Conservation (phyloP, 352 stramenopile species). For the Pythium diclinum region DNA sequence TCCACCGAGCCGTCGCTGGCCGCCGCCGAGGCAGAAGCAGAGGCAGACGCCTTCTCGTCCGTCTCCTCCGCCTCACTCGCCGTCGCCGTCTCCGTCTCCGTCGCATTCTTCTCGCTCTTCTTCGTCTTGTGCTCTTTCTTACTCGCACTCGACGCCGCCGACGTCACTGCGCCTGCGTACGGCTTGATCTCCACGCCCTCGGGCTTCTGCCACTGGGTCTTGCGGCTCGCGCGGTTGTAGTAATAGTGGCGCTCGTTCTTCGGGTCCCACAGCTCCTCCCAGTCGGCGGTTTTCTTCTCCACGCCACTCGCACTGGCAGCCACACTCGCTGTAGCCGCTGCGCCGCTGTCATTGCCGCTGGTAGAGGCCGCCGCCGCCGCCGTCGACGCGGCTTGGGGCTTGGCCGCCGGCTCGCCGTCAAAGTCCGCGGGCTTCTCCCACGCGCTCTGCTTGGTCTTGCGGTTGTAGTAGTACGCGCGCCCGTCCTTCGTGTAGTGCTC, state of each 20-base stretch:
- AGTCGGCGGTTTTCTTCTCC: conserved; percentile 34
- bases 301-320: background rate
- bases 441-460: conserved; percentile 80
- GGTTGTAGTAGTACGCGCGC: conserved; percentile 88
- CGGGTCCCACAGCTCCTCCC: conserved; percentile 85
- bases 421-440: conserved; percentile 84
- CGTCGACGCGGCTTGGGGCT: background rate
- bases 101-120: conserved; percentile 15
- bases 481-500: conserved; percentile 86
- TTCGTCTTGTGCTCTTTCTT: conserved; percentile 28
- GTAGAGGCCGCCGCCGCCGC: background rate
- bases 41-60: conserved; percentile 10
- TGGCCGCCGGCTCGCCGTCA: conserved; percentile 43
- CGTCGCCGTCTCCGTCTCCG: conserved; percentile 8
- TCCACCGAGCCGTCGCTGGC: background rate
- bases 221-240: conserved; percentile 75
- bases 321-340: conserved; percentile 21
- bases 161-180: conserved; percentile 30
- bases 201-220: conserved; percentile 81
- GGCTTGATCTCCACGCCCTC: conserved; percentile 76
- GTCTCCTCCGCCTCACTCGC: conserved; percentile 9
- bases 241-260: conserved; percentile 87
- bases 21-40: background rate
- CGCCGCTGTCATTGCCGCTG: background rate
- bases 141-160: background rate